Evolutionary conservation across 495 filamentous ascomycete genomes (phyloP).

Genomic region (Aspergillus olivimuriae): DNA sequence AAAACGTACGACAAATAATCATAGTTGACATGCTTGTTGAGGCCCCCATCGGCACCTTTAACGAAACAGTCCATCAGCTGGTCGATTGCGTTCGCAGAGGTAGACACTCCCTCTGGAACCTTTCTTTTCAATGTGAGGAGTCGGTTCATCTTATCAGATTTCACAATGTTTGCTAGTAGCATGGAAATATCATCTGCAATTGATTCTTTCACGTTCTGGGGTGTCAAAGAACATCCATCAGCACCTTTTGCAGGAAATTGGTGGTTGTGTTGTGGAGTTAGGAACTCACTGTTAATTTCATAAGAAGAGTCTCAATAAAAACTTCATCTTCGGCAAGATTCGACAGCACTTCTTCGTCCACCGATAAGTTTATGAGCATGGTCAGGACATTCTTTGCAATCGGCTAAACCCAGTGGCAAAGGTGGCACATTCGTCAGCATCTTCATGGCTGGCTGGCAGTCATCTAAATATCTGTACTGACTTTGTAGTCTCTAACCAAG

Average conservation of each 20-base stretch:
- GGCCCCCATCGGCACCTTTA: constrained; percentile 69
- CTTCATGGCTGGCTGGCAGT: no score
- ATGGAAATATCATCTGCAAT: constrained; percentile 84
- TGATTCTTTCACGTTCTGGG: constrained; percentile 53
- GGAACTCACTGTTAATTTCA: constrained; percentile 68
- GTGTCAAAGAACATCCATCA: not conserved
- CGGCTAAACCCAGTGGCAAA: constrained; percentile 51
- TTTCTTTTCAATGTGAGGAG: constrained; percentile 60
- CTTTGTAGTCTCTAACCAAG: constrained; percentile 73
- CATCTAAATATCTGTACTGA: constrained; percentile 36
- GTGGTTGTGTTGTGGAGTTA: no score
- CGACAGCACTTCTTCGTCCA: constrained; percentile 65
- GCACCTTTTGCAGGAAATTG: no score
- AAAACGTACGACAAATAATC: constrained; percentile 93
- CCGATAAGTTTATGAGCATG: constrained; percentile 86
- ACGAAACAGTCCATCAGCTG: constrained; percentile 95
- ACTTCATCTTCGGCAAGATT: constrained; percentile 69
- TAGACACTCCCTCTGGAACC: constrained; percentile 55
- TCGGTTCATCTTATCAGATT: constrained; percentile 64
- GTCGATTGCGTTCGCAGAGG: constrained; percentile 66
- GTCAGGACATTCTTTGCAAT: constrained; percentile 90
- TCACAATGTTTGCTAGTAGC: constrained; percentile 87
- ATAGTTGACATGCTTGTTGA: constrained; percentile 82
- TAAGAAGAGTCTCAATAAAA: constrained; percentile 69
- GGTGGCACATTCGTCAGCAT: no score